phyloP scores from a whole-genome alignment of 208 protist genomes.

The Porcisia hertigi region DNA sequence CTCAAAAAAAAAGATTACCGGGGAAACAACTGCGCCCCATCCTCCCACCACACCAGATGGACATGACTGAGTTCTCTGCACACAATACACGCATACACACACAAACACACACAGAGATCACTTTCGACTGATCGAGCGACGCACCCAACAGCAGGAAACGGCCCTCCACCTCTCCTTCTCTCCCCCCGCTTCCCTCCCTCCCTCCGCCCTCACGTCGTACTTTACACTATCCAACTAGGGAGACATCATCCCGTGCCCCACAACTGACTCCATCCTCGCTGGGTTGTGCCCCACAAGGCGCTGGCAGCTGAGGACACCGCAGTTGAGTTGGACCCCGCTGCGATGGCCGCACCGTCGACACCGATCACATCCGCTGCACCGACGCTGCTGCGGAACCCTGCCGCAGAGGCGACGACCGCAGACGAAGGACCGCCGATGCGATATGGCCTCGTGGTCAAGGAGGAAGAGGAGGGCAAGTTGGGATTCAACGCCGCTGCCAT shows the following conservation, averaged over 20 bases:
- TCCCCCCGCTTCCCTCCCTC: not conserved
- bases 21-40: no score
- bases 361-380: not conserved
- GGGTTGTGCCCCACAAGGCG: conserved; percentile 35
- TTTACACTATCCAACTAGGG: not conserved
- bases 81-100: no score
- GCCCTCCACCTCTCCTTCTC: not conserved
- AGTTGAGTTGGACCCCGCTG: conserved; percentile 12
- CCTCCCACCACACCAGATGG: no score
- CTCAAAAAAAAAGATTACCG: no score
- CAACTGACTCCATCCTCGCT: conserved; percentile 33
- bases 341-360: not conserved
- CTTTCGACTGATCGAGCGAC: not conserved
- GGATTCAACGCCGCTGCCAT: conserved; percentile 3
- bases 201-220: not conserved
- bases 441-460: not conserved
- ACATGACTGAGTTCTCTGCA: no score
- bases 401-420: not conserved
- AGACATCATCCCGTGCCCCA: conserved; percentile 24
- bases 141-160: not conserved
- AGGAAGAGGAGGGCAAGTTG: not conserved
- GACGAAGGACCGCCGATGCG: not conserved
- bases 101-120: no score
- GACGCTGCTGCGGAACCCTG: not conserved
- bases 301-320: conserved; percentile 28